Conservation (phyloP, 2,329 filamentous ascomycete genomes). For the Talaromyces sp. region DNA sequence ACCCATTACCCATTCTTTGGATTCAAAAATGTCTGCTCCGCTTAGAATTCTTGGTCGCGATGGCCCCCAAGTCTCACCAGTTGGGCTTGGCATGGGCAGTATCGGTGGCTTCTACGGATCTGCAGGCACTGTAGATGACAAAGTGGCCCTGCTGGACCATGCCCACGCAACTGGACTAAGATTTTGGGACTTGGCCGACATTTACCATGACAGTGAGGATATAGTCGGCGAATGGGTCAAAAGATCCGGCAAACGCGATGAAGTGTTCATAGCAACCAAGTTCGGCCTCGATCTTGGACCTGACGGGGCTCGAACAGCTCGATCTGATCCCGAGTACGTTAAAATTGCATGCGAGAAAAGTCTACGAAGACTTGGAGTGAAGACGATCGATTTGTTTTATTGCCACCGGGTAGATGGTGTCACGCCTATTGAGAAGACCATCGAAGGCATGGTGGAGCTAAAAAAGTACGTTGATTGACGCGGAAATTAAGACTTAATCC, state of each 20-base stretch:
- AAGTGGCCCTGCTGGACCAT: constrained; percentile 28
- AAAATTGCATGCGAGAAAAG: constrained; percentile 39
- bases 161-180: constrained; percentile 29
- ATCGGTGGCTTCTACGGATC: constrained; percentile 18
- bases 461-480: constrained; percentile 16
- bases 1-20: constrained; percentile 28
- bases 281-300: constrained; percentile 30
- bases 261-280: constrained; percentile 47
- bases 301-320: background rate
- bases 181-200: constrained; percentile 37
- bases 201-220: constrained; percentile 33
- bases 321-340: constrained; percentile 12
- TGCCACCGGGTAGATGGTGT: constrained; percentile 5
- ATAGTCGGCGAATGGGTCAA: constrained; percentile 43
- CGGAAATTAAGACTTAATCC: too few relatives aligned
- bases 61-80: constrained; percentile 19
- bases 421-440: constrained; percentile 8
- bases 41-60: constrained; percentile 15
- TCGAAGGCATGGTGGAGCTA: constrained; percentile 9
- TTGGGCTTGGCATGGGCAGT: constrained; percentile 27
- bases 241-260: constrained; percentile 37
- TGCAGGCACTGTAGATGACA: constrained; percentile 12
- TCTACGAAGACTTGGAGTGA: constrained; percentile 39
- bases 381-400: constrained; percentile 39
- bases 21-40: constrained; percentile 27